phyloP scores from a whole-genome alignment of 2,329 filamentous ascomycete genomes.

The Epichloe baconii region DNA sequence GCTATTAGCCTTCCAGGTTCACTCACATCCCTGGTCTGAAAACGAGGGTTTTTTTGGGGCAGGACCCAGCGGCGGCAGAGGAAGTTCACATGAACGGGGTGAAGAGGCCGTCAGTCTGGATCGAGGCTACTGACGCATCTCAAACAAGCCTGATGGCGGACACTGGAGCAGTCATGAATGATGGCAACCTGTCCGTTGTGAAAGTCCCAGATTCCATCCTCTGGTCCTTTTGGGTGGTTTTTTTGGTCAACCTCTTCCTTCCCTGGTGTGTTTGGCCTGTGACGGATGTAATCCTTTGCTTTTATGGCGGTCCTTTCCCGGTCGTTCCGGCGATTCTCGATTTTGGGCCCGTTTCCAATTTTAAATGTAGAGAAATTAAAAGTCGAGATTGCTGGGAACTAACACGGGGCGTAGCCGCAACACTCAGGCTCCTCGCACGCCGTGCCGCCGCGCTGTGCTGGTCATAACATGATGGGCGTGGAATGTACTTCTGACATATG shows the following conservation, averaged over 20 bases:
- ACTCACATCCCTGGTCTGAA: not conserved
- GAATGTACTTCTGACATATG: not conserved
- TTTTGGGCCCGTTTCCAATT: too few species aligned
- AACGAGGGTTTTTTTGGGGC: not conserved
- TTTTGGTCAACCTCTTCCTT: too few species aligned
- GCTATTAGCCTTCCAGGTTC: not conserved
- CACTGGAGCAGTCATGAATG: not conserved
- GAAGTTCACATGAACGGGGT: too few species aligned
- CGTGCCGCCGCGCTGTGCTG: not conserved
- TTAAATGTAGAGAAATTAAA: not conserved
- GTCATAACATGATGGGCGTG: not conserved
- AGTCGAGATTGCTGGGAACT: not conserved
- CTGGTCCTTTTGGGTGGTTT: too few species aligned
- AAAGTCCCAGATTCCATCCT: too few species aligned
- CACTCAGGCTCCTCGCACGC: constrained; percentile 1
- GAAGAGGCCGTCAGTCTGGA: not conserved
- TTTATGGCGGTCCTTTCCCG: too few species aligned
- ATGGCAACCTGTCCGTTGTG: not conserved
- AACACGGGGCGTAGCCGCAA: not conserved
- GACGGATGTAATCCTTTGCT: too few species aligned
- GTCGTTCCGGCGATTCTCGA: too few species aligned
- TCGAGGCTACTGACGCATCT: not conserved
- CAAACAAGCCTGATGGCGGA: not conserved
- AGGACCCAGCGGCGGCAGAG: not conserved
- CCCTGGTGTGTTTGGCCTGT: too few species aligned